Base-by-base conservation (phyloP, 2,329 filamentous ascomycete genomes). In the Monosporascus ibericus region DNA sequence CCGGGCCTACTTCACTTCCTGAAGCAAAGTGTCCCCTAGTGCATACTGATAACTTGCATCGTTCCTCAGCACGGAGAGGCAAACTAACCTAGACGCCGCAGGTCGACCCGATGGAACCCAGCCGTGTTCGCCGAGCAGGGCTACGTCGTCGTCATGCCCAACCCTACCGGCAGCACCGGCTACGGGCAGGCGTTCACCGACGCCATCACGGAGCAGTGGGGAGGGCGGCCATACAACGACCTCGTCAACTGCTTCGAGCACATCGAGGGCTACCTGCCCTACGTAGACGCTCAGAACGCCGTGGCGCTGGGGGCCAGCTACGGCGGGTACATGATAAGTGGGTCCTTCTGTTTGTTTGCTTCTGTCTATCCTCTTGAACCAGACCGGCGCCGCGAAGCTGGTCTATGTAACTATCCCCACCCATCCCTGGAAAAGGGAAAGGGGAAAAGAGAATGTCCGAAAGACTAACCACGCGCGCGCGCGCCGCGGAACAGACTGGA, bases 61-160 rank as follows among this genome's bases (percentile, higher is more conserved):
- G 11, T 14, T 34, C 9, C 5, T 34, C 30, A 5, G 30, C 9
- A 34, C 11, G 30, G 30, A 34, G 11, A 34, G 11, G 30, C 5
- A 34, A 1, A 14, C 38, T 40, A 18, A 40, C 38, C 38, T 40
- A 40, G 18, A 18, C 17, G 17, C 18, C 22, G 25, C 66, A 46
- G 42, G 42, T 46, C 42, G 17, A 90, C 86, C 2, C 78, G 90
- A 18, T 95, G 90, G 90, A 95, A 95, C 65, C 86, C 88, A 2
- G 88, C 88, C 54, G 79, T 92, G 9, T 95, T 90, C 65, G 90
- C 90, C 3, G 90, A 95, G 67, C 88, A 92, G 70, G 90, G 90
- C 46, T 95, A 94, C 65, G 80, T 95, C 3, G 88, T 87, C 22
- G 83, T 95, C 47, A 79, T 84, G 48, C 88, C 90, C 9, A 95